Base-by-base conservation (phyloP, 2,329 filamentous ascomycete species). In the Hymenoscyphus repandus region DNA sequence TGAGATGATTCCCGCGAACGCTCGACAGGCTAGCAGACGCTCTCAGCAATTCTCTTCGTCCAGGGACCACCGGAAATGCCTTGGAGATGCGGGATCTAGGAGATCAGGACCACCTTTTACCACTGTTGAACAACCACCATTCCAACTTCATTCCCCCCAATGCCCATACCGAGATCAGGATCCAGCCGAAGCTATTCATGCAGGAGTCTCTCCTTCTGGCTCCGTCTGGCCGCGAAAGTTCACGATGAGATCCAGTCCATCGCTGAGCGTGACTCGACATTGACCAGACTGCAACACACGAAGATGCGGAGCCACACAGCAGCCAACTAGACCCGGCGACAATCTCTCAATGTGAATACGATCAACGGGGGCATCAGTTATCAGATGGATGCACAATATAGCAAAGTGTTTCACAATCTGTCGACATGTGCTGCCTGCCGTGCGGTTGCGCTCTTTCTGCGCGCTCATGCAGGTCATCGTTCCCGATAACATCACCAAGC, bases 141-240 rank as follows among this genome's bases (percentile, higher is more conserved):
- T 50, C 52, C 52, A 39, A 55, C 41, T 45, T 53, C 58, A 55
- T 60, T 61, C 58, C 57, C 56, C 17, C 20, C 13, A 20, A 22
- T 17, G 58, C 58, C 55, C 55, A 59, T 49, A 56, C 52, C 47
- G 53, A 36, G 55, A 45, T 50, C 51, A 60, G 55, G 56, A 58
- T 52, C 45, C 20, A 33, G 38, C 54, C 54, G 51, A 57, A 61
- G 56, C 58, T 58, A 61, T 58, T 62, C 57, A 66, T 65, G 62
- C 63, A 64, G 62, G 64, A 64, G 62, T 46, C 48, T 61, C 62
- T 58, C 52, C 15, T 64, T 63, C 54, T 60, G 58, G 62, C 62
- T 58, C 52, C 15, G 63, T 63, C 54, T 61, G 58, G 62, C 47
- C 42, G 42, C 43, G 49, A 56, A 49, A 46, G 43, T 42, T 42